Percentiles rank a stretch among this genome's conserved stretches.
Evolutionary conservation across 2,329 filamentous ascomycete species (phyloP).

Genomic region (Cytospora schulzeri): DNA sequence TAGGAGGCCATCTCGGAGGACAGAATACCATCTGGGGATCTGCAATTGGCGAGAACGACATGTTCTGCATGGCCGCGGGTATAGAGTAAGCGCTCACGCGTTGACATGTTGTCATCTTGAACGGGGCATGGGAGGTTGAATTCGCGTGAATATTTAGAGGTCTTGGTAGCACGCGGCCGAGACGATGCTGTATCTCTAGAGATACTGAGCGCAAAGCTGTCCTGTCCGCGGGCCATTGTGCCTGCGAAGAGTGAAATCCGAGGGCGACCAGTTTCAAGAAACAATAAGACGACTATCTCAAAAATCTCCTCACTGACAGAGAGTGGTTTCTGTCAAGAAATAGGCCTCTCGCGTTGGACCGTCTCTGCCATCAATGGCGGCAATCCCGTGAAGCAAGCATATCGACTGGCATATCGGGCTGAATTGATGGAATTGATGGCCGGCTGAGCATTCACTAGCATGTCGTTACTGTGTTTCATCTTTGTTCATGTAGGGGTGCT

Average conservation of each 20-base stretch:
- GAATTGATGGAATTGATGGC: neutral
- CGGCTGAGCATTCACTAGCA: neutral
- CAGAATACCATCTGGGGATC: slow-evolving; percentile 26
- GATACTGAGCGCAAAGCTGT: neutral
- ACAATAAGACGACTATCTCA: neutral
- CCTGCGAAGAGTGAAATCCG: no score
- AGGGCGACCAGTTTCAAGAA: no score
- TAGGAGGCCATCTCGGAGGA: slow-evolving; percentile 41
- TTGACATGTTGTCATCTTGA: neutral
- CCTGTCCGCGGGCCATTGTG: no score
- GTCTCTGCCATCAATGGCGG: neutral
- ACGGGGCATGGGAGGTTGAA: no score
- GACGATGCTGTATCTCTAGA: neutral
- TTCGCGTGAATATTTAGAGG: neutral
- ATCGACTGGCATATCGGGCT: neutral
- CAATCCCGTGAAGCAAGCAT: neutral
- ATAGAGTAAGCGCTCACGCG: neutral
- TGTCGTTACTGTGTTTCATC: neutral
- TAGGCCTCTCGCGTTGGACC: no score
- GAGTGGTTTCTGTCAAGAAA: no score
- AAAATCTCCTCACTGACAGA: neutral
- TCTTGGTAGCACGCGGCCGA: neutral
- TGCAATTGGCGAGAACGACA: slow-evolving; percentile 39
- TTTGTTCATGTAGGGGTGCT: neutral
- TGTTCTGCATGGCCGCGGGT: slow-evolving; percentile 30